Percentiles rank a stretch among this genome's conserved stretches.
These are phyloP conservation scores for Xylaria sp. DNA, from an alignment of 2,329 filamentous ascomycete species.

Conservation along the genomic window DNA sequence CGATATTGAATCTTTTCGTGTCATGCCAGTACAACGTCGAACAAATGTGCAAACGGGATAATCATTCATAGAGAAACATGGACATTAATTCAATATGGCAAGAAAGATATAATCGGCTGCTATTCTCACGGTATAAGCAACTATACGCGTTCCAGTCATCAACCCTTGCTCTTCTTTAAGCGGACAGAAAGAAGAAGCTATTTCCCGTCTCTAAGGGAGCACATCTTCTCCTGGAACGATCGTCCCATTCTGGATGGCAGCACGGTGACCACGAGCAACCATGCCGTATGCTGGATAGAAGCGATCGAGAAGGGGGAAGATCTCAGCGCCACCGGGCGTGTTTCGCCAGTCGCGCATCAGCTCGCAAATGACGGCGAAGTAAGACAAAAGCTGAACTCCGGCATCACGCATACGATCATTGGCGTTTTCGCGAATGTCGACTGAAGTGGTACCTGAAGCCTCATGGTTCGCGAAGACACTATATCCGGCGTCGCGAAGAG, in stretches of 20 bases:
- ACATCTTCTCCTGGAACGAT: constrained; percentile 65
- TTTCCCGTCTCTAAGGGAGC: constrained; percentile 15
- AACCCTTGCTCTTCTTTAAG: background rate
- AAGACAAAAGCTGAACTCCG: constrained; percentile 71
- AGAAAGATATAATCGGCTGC: background rate
- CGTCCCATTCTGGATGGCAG: constrained; percentile 69
- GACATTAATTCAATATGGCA: background rate
- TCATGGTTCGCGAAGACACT: constrained; percentile 79
- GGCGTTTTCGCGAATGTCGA: constrained; percentile 69
- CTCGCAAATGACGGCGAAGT: constrained; percentile 73
- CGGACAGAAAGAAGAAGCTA: background rate
- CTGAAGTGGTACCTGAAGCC: constrained; percentile 73
- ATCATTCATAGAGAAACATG: too few species aligned
- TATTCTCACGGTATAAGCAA: background rate
- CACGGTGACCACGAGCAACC: constrained; percentile 70
- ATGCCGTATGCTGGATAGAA: constrained; percentile 74
- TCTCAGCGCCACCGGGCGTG: constrained; percentile 62
- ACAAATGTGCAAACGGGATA: too few species aligned
- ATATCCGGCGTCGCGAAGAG: constrained; percentile 76
- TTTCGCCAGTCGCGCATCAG: constrained; percentile 78
- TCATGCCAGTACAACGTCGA: constrained; percentile 12
- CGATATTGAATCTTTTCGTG: constrained; percentile 31
- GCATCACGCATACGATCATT: constrained; percentile 75
- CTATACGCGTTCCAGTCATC: background rate
- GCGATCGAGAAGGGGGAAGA: constrained; percentile 72